Evolutionary conservation across 2,329 filamentous ascomycete species (phyloP), one percentile per base, ranked within the genome.

Genomic region (Nothopassalora personata): DNA sequence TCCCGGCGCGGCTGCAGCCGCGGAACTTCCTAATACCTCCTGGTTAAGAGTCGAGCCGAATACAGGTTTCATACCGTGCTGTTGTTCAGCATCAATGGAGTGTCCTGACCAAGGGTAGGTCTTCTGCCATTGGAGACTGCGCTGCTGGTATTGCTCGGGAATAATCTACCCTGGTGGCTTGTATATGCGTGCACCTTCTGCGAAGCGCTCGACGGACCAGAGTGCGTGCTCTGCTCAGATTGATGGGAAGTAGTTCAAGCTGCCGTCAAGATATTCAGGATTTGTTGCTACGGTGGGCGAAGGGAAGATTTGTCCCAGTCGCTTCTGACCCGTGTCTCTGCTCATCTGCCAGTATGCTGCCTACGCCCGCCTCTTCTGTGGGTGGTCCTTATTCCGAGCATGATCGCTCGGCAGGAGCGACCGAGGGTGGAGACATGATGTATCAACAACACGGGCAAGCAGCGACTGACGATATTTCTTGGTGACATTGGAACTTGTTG

Each of bases 401-500:
- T 23, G 23, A 23, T 23, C 23, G 23, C 23, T 23, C 23, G 11
- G 27, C 18, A 19, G 15, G n/a, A n/a, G 7, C 50, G 27, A 9
- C n/a, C 8, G 9, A 33, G 9, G 28, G 11, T 23, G 30, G 10
- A 23, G 50, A 15, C 4, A 19, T 11, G 50, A 33, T 53, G 30
- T 30, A 18, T 6, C 30, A 34, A 19, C 27, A 8, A 33, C 50
- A 36, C 10, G 34, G 11, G 10, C 34, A 36, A 11, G 8, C 50
- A 43, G 49, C 27, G 45, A 9, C 11, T 9, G 51, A 54, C 8
- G 36, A 31, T 19, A 57, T 51, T 33, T 54, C 56, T 18, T 58
- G 56, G 56, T 5, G 54, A 8, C 19, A 58, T 19, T 54, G 56
- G 56, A 51, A 58, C 23, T 31, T 58, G 9, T 18, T 54, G 18